Evolutionary conservation across 169 alveolate species (phyloP).

Genomic region (Prorocentrum cordatum): DNA sequence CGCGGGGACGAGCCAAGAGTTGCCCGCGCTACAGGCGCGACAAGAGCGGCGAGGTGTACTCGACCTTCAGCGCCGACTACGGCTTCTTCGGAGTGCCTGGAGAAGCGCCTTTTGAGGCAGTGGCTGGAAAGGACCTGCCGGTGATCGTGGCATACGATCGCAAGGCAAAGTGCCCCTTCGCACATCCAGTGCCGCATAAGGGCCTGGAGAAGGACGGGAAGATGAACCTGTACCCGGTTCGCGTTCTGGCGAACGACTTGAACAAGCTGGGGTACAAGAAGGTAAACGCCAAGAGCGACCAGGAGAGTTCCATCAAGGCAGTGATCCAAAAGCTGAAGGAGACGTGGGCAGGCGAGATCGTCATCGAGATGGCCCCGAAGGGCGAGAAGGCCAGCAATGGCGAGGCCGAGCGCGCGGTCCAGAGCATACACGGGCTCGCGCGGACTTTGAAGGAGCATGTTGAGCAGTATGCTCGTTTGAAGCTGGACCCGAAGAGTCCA

Average conservation of each 20-base stretch:
- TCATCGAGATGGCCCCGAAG: neutral
- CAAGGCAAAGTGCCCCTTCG: neutral
- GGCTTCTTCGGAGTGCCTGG: neutral
- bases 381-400: slow-evolving; percentile 21
- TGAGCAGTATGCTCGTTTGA: neutral
- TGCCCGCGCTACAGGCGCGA: neutral
- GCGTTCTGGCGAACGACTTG: neutral
- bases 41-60: neutral
- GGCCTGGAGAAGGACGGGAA: no score
- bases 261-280: neutral
- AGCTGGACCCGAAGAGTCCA: neutral
- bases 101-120: neutral
- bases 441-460: neutral
- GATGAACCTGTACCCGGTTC: neutral
- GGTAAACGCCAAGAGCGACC: neutral
- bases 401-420: neutral
- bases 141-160: neutral
- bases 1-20: neutral
- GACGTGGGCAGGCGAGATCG: neutral
- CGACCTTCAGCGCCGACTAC: neutral
- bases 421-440: neutral
- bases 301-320: neutral
- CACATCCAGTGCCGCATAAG: neutral
- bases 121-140: neutral
- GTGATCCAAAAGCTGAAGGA: neutral